These are phyloP conservation scores for Pyrenophora seminiperda DNA, from an alignment of 2,329 filamentous ascomycete genomes.

Conservation along the genomic window DNA sequence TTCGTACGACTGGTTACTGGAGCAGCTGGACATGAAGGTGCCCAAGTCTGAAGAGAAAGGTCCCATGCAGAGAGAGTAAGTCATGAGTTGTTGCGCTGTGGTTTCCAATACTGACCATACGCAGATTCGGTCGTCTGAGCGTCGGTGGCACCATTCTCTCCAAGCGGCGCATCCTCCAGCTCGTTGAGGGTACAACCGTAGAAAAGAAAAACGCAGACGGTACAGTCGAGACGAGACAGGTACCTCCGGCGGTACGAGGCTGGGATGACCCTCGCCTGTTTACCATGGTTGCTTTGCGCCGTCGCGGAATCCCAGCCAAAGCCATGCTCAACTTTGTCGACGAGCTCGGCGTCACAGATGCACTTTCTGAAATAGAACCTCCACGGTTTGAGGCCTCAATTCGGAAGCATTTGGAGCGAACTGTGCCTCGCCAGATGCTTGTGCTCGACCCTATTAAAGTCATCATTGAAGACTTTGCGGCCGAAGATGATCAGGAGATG, in stretches of 20 bases:
- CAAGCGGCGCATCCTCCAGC: constrained; percentile 80
- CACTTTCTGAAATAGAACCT: constrained; percentile 78
- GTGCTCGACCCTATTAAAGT: constrained; percentile 85
- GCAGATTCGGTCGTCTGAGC: constrained; percentile 69
- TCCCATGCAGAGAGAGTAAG: constrained; percentile 85
- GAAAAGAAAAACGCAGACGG: constrained; percentile 53
- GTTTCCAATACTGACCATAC: constrained; percentile 13
- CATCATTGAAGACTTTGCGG: constrained; percentile 74
- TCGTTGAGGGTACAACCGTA: constrained; percentile 69
- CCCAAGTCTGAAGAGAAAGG: constrained; percentile 59
- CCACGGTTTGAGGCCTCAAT: constrained; percentile 84
- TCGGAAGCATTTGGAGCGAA: constrained; percentile 82
- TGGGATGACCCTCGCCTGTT: constrained; percentile 94
- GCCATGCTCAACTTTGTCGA: constrained; percentile 89
- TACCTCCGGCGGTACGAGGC: constrained; percentile 68
- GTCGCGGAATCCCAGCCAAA: constrained; percentile 84
- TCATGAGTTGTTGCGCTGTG: neutral
- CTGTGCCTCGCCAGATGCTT: constrained; percentile 87
- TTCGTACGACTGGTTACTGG: constrained; percentile 90
- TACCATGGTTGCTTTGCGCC: constrained; percentile 81
- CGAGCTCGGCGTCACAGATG: constrained; percentile 87
- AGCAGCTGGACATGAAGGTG: constrained; percentile 79
- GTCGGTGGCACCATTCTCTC: constrained; percentile 84
- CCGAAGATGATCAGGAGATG: constrained; percentile 70
- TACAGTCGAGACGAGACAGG: constrained; percentile 44